A percentile compares a stretch with the other conserved stretches of the same genome.
Conservation (phyloP, 2,329 filamentous ascomycete species). For the Berkeleyomyces rouxiae region DNA sequence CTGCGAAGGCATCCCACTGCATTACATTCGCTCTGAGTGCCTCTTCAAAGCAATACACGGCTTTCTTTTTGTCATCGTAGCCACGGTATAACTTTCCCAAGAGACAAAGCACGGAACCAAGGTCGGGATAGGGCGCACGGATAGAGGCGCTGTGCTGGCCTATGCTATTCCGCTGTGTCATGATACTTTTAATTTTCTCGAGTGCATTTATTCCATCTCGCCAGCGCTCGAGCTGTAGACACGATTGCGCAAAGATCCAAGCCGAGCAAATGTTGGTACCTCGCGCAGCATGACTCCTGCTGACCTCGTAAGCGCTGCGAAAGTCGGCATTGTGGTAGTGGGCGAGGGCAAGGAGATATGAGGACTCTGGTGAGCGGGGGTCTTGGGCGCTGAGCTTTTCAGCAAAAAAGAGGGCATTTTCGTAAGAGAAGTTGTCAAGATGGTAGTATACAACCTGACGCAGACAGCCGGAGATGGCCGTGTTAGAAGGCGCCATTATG, state of each 20-base stretch:
- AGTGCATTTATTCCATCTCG: slow-evolving; percentile 69
- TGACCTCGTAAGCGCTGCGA: slow-evolving; percentile 72
- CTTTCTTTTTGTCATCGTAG: slow-evolving; percentile 68
- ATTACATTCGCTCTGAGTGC: slow-evolving; percentile 81
- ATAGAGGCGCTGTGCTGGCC: slow-evolving; percentile 68
- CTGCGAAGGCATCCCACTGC: slow-evolving; percentile 94
- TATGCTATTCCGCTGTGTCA: slow-evolving; percentile 59
- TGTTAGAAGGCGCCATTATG: slow-evolving; percentile 35
- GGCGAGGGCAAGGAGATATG: slow-evolving; percentile 70
- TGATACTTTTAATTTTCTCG: slow-evolving; percentile 64
- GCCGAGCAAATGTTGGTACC: slow-evolving; percentile 71
- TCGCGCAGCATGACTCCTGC: slow-evolving; percentile 52
- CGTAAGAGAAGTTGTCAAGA: slow-evolving; percentile 75
- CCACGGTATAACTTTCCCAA: slow-evolving; percentile 76
- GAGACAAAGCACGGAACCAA: slow-evolving; percentile 65
- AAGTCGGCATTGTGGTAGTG: slow-evolving; percentile 68
- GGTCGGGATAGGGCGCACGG: slow-evolving; percentile 62
- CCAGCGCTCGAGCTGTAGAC: slow-evolving; percentile 59
- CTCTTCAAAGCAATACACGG: slow-evolving; percentile 74
- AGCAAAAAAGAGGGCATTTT: slow-evolving; percentile 88
- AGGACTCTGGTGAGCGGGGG: slow-evolving; percentile 59
- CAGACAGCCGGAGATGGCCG: slow-evolving; percentile 34
- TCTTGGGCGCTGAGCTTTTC: slow-evolving; percentile 76
- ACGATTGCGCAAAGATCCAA: slow-evolving; percentile 84
- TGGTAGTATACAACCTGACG: slow-evolving; percentile 48